Evolutionary conservation across 139 green algal species (phyloP).

Genomic region (Mychonastes homosphaera): DNA sequence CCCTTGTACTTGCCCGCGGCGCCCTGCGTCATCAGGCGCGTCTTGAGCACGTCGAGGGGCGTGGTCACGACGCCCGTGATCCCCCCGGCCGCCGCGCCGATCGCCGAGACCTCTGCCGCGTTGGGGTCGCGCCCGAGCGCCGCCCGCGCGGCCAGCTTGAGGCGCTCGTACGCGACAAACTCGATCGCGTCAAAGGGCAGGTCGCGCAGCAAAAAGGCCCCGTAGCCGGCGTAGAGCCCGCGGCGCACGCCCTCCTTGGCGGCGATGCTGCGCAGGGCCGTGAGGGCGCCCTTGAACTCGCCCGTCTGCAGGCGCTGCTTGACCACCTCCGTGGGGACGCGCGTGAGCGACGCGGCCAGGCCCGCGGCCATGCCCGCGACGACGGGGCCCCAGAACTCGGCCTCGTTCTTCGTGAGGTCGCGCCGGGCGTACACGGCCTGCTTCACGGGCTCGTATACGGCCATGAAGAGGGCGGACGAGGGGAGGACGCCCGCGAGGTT

Average conservation of each 20-base stretch:
- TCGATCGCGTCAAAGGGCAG: constrained; percentile 98
- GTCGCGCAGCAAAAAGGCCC: constrained; percentile 94
- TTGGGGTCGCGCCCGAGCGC: constrained; percentile 42
- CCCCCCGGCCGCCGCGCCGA: constrained; percentile 66
- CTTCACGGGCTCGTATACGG: constrained; percentile 89
- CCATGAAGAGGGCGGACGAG: constrained; percentile 88
- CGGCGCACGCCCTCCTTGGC: constrained; percentile 57
- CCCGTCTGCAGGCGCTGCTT: constrained; percentile 91
- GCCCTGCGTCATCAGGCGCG: constrained; percentile 83
- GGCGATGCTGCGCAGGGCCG: constrained; percentile 58
- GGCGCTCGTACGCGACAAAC: constrained; percentile 84
- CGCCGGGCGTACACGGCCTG: constrained; percentile 23
- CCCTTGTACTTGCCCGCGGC: constrained; percentile 41
- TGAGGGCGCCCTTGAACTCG: constrained; percentile 43
- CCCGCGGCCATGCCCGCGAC: constrained; percentile 57
- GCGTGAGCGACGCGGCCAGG: constrained; percentile 65
- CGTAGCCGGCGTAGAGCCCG: constrained; percentile 92
- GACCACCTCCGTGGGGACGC: constrained; percentile 94
- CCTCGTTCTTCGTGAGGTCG: neutral
- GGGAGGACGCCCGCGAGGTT: constrained; percentile 78
- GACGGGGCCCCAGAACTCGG: constrained; percentile 37
- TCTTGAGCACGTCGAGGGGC: constrained; percentile 90
- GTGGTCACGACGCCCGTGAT: constrained; percentile 81
- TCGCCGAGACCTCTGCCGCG: constrained; percentile 44
- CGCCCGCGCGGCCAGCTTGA: constrained; percentile 17